phyloP scores from a whole-genome alignment of 192 early-diverging fungal species.

The Oehlia diaphana region DNA sequence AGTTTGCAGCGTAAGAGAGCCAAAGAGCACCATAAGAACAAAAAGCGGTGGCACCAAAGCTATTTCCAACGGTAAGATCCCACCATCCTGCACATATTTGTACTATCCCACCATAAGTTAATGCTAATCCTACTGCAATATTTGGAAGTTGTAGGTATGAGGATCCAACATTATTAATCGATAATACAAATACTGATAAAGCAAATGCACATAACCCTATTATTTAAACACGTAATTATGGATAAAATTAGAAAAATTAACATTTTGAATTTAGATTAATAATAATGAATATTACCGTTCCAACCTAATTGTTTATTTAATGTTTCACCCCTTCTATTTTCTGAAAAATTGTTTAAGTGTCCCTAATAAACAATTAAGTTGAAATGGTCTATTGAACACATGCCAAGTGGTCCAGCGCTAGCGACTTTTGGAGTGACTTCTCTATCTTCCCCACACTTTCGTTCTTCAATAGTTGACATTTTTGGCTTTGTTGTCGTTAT shows the following conservation, averaged over 20 bases:
- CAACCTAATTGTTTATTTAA: no score
- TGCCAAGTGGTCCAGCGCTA: slow-evolving; percentile 61
- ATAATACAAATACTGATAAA: slow-evolving; percentile 69
- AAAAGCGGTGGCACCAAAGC: slow-evolving; percentile 81
- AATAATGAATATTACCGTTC: no score
- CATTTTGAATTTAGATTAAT: neutral
- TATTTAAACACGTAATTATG: neutral
- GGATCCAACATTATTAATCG: slow-evolving; percentile 68
- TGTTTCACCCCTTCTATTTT: no score
- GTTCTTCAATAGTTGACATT: neutral
- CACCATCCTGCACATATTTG: slow-evolving; percentile 83
- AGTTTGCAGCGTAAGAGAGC: slow-evolving; percentile 60
- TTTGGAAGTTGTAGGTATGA: slow-evolving; percentile 52
- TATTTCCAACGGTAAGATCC: slow-evolving; percentile 77
- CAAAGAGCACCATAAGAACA: slow-evolving; percentile 68
- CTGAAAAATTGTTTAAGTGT: no score
- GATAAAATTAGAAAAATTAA: neutral
- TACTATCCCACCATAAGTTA: slow-evolving; percentile 75
- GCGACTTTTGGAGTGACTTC: slow-evolving; percentile 37
- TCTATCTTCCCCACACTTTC: neutral
- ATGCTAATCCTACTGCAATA: slow-evolving; percentile 63
- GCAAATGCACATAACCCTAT: slow-evolving; percentile 58
- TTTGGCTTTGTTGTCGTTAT: neutral
- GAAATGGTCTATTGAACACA: no score
- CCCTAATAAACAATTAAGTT: no score